Evolutionary conservation across 768 basidiomycete species (phyloP).

Genomic region (Hebeloma cylindrosporum): DNA sequence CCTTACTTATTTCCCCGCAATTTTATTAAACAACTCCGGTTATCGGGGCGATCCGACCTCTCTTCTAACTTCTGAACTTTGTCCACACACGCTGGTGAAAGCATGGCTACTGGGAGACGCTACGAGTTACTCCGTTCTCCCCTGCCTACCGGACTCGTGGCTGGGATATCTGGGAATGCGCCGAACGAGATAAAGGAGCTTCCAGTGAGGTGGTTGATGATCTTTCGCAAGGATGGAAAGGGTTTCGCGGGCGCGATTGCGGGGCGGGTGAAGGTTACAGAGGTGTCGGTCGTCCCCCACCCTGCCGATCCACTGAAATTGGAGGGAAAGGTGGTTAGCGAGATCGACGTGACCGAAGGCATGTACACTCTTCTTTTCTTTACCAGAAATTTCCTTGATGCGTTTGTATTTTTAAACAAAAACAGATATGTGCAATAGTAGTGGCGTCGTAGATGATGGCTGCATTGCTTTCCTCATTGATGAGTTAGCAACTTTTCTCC

Average conservation of each 20-base stretch:
- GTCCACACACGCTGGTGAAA: too few relatives aligned
- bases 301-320: slow-evolving; percentile 34
- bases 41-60: too few relatives aligned
- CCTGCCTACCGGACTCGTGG: slow-evolving; percentile 23
- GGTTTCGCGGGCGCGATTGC: slow-evolving; percentile 33
- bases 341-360: slow-evolving; percentile 49
- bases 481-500: slow-evolving; percentile 32
- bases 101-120: too few relatives aligned
- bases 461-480: slow-evolving; percentile 47
- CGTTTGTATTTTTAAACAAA: neutral
- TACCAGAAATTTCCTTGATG: neutral
- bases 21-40: too few relatives aligned
- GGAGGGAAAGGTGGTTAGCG: slow-evolving; percentile 40
- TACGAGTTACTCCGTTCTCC: slow-evolving; percentile 21
- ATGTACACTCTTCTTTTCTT: slow-evolving; percentile 12
- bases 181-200: slow-evolving; percentile 36
- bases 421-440: slow-evolving; percentile 45
- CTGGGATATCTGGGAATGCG: slow-evolving; percentile 37
- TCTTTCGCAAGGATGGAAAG: slow-evolving; percentile 29
- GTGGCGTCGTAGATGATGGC: slow-evolving; percentile 40
- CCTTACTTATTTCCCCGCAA: too few relatives aligned
- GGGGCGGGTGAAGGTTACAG: slow-evolving; percentile 31
- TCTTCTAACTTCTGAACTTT: too few relatives aligned
- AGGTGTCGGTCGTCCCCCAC: slow-evolving; percentile 40
- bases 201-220: slow-evolving; percentile 37